phyloP scores from a whole-genome alignment of 2,329 filamentous ascomycete species.

The Botrytis deweyae region DNA sequence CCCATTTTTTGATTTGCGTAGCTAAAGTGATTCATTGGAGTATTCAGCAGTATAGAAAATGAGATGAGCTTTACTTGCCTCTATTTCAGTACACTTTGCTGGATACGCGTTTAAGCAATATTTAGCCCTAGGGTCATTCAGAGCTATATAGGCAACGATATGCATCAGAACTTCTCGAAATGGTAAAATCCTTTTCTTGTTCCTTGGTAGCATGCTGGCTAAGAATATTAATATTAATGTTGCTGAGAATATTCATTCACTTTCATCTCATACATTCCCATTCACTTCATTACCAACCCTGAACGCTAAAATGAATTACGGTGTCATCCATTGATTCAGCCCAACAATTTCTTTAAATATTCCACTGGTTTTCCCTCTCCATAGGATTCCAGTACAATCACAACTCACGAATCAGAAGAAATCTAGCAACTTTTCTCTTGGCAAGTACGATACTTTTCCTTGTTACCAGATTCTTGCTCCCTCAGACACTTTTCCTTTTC shows the following conservation, averaged over 20 bases:
- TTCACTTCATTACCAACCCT: conserved; percentile 3
- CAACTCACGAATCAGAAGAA: not conserved
- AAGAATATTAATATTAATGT: not conserved
- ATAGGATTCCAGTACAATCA: not conserved
- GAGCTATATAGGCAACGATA: not conserved
- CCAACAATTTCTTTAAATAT: not conserved
- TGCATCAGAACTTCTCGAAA: not conserved
- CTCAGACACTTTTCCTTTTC: not conserved
- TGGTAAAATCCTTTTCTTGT: not conserved
- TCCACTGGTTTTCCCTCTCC: not conserved
- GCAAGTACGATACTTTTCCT: not conserved
- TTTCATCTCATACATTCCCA: not conserved
- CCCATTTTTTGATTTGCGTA: not conserved
- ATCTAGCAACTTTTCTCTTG: not conserved
- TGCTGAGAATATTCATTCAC: conserved; percentile 7
- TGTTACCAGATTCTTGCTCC: not conserved
- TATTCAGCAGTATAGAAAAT: not conserved
- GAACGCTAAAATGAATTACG: not conserved
- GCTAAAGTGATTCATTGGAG: not conserved
- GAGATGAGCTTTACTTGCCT: not conserved
- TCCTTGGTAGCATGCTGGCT: not conserved
- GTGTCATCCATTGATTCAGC: not conserved
- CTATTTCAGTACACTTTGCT: not conserved
- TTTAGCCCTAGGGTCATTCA: not conserved
- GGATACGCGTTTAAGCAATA: not conserved